Percentiles rank a stretch among this genome's conserved stretches.
These are phyloP conservation scores for Pythium plurisporium DNA, from an alignment of 352 stramenopile species.

Conservation along the genomic window DNA sequence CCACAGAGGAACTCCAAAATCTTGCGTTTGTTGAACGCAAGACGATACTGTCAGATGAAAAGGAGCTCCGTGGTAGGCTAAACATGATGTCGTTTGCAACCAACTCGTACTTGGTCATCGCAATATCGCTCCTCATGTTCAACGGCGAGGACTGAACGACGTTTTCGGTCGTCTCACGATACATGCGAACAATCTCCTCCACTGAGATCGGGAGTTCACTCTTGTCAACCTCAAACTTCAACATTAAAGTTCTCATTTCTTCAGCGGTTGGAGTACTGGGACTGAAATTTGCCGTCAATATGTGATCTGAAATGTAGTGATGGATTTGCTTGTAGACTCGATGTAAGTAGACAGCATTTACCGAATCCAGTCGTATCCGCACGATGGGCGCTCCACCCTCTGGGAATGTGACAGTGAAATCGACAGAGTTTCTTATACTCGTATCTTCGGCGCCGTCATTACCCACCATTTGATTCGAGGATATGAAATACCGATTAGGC, in stretches of 20 bases:
- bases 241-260: constrained; percentile 4
- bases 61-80: constrained; percentile 70
- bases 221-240: constrained; percentile 20
- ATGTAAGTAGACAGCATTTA: constrained; percentile 80
- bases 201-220: constrained; percentile 20
- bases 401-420: constrained; percentile 33
- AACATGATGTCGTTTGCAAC: constrained; percentile 82
- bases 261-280: neutral
- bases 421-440: constrained; percentile 46
- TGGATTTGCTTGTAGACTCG: constrained; percentile 86
- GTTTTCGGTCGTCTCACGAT: constrained; percentile 15
- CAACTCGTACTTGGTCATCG: constrained; percentile 48
- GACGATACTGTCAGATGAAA: constrained; percentile 70
- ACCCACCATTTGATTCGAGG: constrained; percentile 47
- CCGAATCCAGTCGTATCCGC: constrained; percentile 59
- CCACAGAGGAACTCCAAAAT: constrained; percentile 64
- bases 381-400: neutral
- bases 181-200: constrained; percentile 27
- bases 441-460: constrained; percentile 15
- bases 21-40: constrained; percentile 69
- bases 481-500: constrained; percentile 68
- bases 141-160: neutral
- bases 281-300: constrained; percentile 9
- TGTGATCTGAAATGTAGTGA: constrained; percentile 65
- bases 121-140: neutral